Conservation (phyloP, 1,139 yeast species). For the Yamadazyma songkhlaensis region DNA sequence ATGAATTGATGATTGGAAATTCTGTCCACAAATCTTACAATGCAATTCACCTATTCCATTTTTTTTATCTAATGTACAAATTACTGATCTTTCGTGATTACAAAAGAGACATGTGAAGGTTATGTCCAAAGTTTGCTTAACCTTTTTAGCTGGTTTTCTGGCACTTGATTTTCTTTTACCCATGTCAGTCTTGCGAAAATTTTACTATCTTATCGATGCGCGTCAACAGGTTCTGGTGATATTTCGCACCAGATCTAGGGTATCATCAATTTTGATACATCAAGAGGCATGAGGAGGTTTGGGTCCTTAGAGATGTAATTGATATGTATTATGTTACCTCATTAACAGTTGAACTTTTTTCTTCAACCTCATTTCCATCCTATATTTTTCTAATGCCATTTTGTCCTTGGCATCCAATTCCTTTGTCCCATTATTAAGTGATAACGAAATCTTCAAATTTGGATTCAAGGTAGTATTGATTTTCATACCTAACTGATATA, state of each 20-base stretch:
- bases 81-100: slow-evolving; percentile 90
- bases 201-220: no score
- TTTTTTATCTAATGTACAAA: slow-evolving; percentile 85
- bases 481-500: slow-evolving; percentile 39
- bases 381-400: slow-evolving; percentile 41
- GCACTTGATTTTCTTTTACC: slow-evolving; percentile 93
- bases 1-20: slow-evolving; percentile 86
- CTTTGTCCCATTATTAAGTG: background rate
- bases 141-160: slow-evolving; percentile 74
- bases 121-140: slow-evolving; percentile 78
- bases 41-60: slow-evolving; percentile 79
- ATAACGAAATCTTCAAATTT: slow-evolving; percentile 30
- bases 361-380: slow-evolving; percentile 44
- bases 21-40: slow-evolving; percentile 94
- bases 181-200: slow-evolving; percentile 27
- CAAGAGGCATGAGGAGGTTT: background rate
- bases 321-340: slow-evolving; percentile 12
- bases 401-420: slow-evolving; percentile 18
- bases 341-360: slow-evolving; percentile 41
- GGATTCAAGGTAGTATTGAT: slow-evolving; percentile 37
- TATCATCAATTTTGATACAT: background rate
- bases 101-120: slow-evolving; percentile 92
- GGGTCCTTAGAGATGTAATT: no score
- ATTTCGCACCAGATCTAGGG: no score
- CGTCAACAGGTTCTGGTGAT: background rate